A percentile compares a stretch with the other conserved stretches of the same genome.
These are phyloP conservation scores for Pleurotus djamor DNA, from an alignment of 768 basidiomycete species.

Conservation along the genomic window DNA sequence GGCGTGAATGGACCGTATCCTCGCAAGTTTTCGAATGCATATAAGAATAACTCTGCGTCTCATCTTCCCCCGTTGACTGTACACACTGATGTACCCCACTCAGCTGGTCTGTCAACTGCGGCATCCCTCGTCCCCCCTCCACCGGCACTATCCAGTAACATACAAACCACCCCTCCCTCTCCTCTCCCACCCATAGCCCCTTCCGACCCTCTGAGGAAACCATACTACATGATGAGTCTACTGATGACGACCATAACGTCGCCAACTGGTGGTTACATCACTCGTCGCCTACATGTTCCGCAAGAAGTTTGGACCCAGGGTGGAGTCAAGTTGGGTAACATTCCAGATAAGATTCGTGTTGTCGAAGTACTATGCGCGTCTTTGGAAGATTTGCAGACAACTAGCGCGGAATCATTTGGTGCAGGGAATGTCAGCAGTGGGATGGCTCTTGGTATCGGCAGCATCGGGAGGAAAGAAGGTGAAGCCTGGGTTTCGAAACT, in stretches of 20 bases:
- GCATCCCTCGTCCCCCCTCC: slow-evolving; percentile 43
- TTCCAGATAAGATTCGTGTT: slow-evolving; percentile 84
- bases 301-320: slow-evolving; percentile 91
- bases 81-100: slow-evolving; percentile 46
- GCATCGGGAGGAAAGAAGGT: slow-evolving; percentile 73
- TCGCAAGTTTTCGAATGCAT: slow-evolving; percentile 64
- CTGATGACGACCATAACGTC: slow-evolving; percentile 77
- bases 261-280: slow-evolving; percentile 84
- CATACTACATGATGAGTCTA: slow-evolving; percentile 88
- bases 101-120: slow-evolving; percentile 20
- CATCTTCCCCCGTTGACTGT: slow-evolving; percentile 46
- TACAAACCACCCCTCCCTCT: slow-evolving; percentile 75
- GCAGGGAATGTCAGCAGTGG: slow-evolving; percentile 78
- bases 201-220: slow-evolving; percentile 71
- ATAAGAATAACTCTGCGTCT: slow-evolving; percentile 51
- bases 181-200: slow-evolving; percentile 76
- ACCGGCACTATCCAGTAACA: slow-evolving; percentile 46
- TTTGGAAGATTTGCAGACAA: slow-evolving; percentile 72
- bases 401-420: slow-evolving; percentile 73
- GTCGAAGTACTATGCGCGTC: slow-evolving; percentile 78
- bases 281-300: slow-evolving; percentile 83
- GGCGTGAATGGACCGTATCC: slow-evolving; percentile 32
- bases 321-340: slow-evolving; percentile 78
- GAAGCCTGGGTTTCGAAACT: slow-evolving; percentile 76
- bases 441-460: slow-evolving; percentile 71